These are phyloP conservation scores for Kodamaea jinghongensis DNA, from an alignment of 805 yeast genomes.

Conservation along the genomic window DNA sequence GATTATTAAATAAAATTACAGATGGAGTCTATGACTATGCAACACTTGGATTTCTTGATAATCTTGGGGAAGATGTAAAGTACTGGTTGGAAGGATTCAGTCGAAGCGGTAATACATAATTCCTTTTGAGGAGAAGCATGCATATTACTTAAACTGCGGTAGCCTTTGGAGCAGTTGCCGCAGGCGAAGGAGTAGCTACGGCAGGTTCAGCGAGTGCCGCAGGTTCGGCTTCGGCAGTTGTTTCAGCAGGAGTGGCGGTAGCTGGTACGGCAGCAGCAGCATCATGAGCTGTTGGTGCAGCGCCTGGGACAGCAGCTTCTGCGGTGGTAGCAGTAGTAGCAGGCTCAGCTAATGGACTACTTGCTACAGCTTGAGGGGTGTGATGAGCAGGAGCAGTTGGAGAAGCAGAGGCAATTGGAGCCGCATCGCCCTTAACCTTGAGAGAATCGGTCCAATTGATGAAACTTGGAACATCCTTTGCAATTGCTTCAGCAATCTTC, in stretches of 20 bases:
- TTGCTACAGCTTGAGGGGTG: slow-evolving; percentile 4
- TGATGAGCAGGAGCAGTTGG: slow-evolving; percentile 4
- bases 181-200: not conserved
- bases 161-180: not conserved
- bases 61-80: slow-evolving; percentile 41
- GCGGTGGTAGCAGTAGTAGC: too few species aligned
- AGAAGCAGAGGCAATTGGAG: slow-evolving; percentile 7
- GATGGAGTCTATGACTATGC: slow-evolving; percentile 30
- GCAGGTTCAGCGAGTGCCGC: not conserved
- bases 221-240: slow-evolving; percentile 1
- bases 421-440: slow-evolving; percentile 4
- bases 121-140: not conserved
- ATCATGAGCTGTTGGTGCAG: too few species aligned
- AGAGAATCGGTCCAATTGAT: slow-evolving; percentile 25
- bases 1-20: slow-evolving; percentile 14
- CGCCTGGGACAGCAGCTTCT: too few species aligned
- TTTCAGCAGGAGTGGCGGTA: not conserved
- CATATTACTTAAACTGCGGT: not conserved
- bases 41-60: slow-evolving; percentile 38
- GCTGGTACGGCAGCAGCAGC: not conserved
- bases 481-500: slow-evolving; percentile 31
- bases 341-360: not conserved
- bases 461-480: slow-evolving; percentile 41
- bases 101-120: slow-evolving; percentile 2
- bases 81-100: slow-evolving; percentile 27